Evolutionary conservation across 306 rosid species (phyloP).

Genomic region (Herpetospermum pedunculosum): DNA sequence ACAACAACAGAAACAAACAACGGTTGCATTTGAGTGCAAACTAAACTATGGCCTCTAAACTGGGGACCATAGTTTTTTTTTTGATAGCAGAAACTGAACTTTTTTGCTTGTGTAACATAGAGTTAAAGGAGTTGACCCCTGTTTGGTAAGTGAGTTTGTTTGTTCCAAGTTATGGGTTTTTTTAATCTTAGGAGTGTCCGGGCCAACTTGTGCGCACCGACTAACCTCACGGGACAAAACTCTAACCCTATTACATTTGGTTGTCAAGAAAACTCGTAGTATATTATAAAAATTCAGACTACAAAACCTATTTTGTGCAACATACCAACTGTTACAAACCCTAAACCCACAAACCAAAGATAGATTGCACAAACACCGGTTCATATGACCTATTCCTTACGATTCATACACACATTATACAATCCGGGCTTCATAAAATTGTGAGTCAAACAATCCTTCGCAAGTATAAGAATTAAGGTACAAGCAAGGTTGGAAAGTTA

Average conservation of each 20-base stretch:
- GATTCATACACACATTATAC: neutral
- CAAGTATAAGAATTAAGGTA: neutral
- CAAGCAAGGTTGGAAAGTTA: conserved; percentile 9
- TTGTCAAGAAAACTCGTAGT: too few species aligned
- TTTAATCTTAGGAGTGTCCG: too few species aligned
- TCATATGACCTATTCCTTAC: neutral
- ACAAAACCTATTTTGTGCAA: neutral
- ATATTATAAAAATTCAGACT: too few species aligned
- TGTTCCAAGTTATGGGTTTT: neutral
- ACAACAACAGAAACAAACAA: neutral
- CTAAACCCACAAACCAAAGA: neutral
- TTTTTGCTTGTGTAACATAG: neutral
- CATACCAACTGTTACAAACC: neutral
- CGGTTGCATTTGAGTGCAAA: neutral
- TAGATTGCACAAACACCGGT: neutral
- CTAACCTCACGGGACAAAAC: too few species aligned
- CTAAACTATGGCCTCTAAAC: neutral
- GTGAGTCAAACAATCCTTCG: neutral
- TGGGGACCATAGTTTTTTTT: too few species aligned
- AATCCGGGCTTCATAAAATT: neutral
- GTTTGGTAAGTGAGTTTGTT: neutral
- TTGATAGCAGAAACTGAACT: too few species aligned
- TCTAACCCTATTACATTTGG: too few species aligned
- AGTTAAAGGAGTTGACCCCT: neutral
- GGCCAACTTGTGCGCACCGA: too few species aligned